Percentiles rank a stretch among this genome's conserved stretches.
Evolutionary conservation across 805 yeast species (phyloP).

Genomic region (Dipodascus albidus): DNA sequence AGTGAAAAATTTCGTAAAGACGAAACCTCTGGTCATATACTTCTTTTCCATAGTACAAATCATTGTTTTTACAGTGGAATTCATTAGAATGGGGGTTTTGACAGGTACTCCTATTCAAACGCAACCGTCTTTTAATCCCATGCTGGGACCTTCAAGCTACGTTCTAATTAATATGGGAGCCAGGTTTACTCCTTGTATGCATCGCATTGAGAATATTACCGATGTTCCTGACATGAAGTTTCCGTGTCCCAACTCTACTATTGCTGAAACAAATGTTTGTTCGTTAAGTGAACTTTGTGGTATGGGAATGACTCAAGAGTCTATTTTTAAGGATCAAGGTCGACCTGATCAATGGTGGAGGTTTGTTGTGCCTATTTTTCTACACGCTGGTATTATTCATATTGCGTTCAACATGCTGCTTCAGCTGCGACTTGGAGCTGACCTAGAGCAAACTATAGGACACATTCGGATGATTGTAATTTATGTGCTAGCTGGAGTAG

Average conservation of each 20-base stretch:
- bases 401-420: conserved; percentile 50
- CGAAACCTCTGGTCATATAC: neutral
- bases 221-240: conserved; percentile 31
- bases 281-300: conserved; percentile 50
- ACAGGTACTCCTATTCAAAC: conserved; percentile 61
- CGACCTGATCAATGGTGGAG: conserved; percentile 61
- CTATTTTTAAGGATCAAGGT: conserved; percentile 10
- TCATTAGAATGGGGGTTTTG: conserved; percentile 41
- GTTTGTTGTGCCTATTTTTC: conserved; percentile 53
- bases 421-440: conserved; percentile 50
- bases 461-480: conserved; percentile 39
- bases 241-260: conserved; percentile 64
- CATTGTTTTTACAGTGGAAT: conserved; percentile 49
- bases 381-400: conserved; percentile 67
- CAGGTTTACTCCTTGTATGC: conserved; percentile 63
- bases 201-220: conserved; percentile 37
- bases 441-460: conserved; percentile 49
- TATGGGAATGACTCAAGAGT: conserved; percentile 31
- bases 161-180: conserved; percentile 60
- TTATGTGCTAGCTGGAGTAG: conserved; percentile 49
- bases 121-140: conserved; percentile 62
- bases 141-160: conserved; percentile 66
- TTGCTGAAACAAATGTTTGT: conserved; percentile 43
- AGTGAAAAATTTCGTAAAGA: neutral
- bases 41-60: conserved; percentile 24